Evolutionary conservation across 306 rosid genomes (phyloP).

Genomic region (Arachis stenosperma): DNA sequence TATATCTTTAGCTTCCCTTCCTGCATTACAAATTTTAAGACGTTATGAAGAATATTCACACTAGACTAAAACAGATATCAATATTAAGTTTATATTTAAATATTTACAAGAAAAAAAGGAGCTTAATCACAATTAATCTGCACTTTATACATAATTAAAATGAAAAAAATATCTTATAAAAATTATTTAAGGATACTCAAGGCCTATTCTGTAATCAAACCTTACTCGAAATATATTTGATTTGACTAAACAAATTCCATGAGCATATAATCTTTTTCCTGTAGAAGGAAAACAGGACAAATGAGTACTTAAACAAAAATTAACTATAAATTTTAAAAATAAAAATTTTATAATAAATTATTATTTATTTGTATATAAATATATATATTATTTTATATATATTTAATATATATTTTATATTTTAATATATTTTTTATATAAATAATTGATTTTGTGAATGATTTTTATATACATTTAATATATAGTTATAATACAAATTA

Average conservation of each 20-base stretch:
- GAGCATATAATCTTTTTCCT: constrained; percentile 86
- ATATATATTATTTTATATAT: too few relatives aligned
- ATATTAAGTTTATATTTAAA: too few relatives aligned
- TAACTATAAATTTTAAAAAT: background rate
- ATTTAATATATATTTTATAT: too few relatives aligned
- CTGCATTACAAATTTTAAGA: too few relatives aligned
- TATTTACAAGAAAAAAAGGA: background rate
- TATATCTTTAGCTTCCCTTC: too few relatives aligned
- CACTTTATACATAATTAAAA: background rate
- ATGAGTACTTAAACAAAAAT: constrained; percentile 18
- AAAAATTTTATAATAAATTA: background rate
- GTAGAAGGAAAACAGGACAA: constrained; percentile 30
- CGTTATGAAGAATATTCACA: too few relatives aligned
- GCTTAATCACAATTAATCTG: background rate
- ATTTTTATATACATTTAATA: too few relatives aligned
- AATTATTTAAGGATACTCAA: constrained; percentile 1
- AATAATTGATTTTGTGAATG: too few relatives aligned
- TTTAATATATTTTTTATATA: too few relatives aligned
- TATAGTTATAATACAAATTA: too few relatives aligned
- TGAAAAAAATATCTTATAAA: constrained; percentile 1
- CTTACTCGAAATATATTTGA: constrained; percentile 87
- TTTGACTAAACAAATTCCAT: constrained; percentile 74
- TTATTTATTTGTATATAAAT: too few relatives aligned
- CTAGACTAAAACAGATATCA: too few relatives aligned
- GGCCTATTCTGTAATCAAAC: constrained; percentile 91